A percentile compares a stretch with the other conserved stretches of the same genome.
These are phyloP conservation scores for Phytophthora agathidicida DNA, from an alignment of 352 stramenopile species.

Conservation along the genomic window DNA sequence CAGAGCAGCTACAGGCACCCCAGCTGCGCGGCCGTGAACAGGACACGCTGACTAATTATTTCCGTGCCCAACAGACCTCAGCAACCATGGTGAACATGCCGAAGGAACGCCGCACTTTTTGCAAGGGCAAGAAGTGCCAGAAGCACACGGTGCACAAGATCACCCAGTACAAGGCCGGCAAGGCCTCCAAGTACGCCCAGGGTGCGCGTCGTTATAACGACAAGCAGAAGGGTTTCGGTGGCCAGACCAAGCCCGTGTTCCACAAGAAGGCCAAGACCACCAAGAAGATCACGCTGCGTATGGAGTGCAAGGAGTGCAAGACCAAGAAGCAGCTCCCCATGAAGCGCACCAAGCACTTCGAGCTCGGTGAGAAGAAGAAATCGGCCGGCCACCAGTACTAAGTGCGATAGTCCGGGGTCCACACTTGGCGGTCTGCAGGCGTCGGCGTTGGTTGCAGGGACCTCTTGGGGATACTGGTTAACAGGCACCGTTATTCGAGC, in stretches of 20 bases:
- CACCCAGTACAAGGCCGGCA: constrained; percentile 99
- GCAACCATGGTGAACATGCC: constrained; percentile 99
- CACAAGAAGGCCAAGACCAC: constrained; percentile 99
- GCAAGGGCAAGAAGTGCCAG: constrained; percentile 98
- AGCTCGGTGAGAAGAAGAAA: constrained; percentile 99
- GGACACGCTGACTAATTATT: constrained; percentile 12
- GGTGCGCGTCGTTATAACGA: constrained; percentile 97
- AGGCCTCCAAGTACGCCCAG: constrained; percentile 99
- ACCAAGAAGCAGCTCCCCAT: constrained; percentile 99
- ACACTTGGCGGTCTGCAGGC: constrained; percentile 14
- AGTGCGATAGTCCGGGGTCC: constrained; percentile 33
- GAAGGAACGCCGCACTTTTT: constrained; percentile 99
- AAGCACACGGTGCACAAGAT: constrained; percentile 99
- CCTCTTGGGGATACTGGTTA: constrained; percentile 19
- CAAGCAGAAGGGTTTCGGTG: constrained; percentile 99
- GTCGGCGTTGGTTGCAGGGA: neutral
- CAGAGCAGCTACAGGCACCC: neutral
- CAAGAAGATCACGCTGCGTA: constrained; percentile 96
- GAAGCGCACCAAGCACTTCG: constrained; percentile 99
- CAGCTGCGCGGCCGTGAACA: neutral
- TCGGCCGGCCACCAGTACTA: constrained; percentile 97
- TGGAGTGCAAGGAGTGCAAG: constrained; percentile 99
- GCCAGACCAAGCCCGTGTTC: constrained; percentile 99
- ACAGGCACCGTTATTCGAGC: too few species aligned
- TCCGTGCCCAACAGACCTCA: constrained; percentile 53